Conservation (phyloP, 192 early-diverging fungal genomes). For the Podila verticillata region DNA sequence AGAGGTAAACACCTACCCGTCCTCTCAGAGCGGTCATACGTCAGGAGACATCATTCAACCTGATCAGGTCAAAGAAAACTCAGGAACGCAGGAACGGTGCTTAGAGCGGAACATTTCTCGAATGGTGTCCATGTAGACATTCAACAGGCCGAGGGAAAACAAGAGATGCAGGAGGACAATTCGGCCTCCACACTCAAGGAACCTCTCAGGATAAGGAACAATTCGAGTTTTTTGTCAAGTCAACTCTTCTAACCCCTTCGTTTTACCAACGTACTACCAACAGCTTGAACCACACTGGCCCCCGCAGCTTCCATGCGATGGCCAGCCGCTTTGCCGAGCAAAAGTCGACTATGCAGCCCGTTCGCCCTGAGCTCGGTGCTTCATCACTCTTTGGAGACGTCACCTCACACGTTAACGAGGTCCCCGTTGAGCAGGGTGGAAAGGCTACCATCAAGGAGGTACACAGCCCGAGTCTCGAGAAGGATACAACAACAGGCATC, state of each 20-base stretch:
- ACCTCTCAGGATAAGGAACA: too few relatives aligned
- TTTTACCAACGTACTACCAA: background rate
- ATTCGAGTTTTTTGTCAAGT: too few relatives aligned
- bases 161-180: too few relatives aligned
- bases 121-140: too few relatives aligned
- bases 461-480: background rate
- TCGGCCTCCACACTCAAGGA: too few relatives aligned
- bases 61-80: background rate
- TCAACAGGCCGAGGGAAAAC: too few relatives aligned
- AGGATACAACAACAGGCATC: background rate
- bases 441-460: slow-evolving; percentile 46
- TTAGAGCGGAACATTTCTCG: too few relatives aligned
- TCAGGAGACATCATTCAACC: background rate
- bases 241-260: background rate
- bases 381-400: slow-evolving; percentile 47
- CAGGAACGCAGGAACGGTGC: background rate
- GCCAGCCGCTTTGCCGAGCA: slow-evolving; percentile 36
- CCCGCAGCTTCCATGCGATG: slow-evolving; percentile 41
- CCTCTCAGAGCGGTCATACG: background rate
- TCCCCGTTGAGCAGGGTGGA: slow-evolving; percentile 42
- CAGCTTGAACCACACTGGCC: slow-evolving; percentile 28
- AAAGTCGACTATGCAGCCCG: slow-evolving; percentile 32
- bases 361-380: slow-evolving; percentile 34
- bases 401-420: slow-evolving; percentile 33
- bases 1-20: background rate